Conservation (phyloP, 2,329 filamentous ascomycete genomes). For the Phyllosticta ampelicida region DNA sequence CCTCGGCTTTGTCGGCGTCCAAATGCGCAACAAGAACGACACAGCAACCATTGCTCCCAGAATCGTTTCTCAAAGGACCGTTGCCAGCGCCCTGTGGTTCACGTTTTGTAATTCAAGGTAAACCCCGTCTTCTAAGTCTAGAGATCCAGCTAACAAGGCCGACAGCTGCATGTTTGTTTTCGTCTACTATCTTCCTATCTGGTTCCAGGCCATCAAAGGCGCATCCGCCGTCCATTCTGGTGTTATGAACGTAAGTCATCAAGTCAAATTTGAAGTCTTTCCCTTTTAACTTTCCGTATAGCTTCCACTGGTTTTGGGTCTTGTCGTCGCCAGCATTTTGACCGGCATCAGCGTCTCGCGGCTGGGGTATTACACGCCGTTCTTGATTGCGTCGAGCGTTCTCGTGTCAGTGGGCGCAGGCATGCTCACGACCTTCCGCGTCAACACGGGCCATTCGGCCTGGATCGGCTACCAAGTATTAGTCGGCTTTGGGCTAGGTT, state of each 20-base stretch:
- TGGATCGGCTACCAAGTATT: conserved; percentile 33
- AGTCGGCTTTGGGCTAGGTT: conserved; percentile 33
- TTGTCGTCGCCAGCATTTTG: conserved; percentile 20
- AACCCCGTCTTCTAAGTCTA: background rate
- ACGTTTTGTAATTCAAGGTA: conserved; percentile 17
- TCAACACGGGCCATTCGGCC: conserved; percentile 25
- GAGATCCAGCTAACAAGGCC: background rate
- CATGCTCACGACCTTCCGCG: conserved; percentile 34
- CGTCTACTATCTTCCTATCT: conserved; percentile 37
- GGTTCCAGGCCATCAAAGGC: conserved; percentile 41
- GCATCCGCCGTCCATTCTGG: conserved; percentile 35
- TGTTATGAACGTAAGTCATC: conserved; percentile 21
- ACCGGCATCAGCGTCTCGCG: conserved; percentile 23
- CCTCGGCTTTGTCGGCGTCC: conserved; percentile 31
- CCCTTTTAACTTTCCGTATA: conserved; percentile 14
- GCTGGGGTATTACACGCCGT: conserved; percentile 41
- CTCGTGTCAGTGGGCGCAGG: conserved; percentile 37
- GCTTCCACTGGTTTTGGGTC: conserved; percentile 36
- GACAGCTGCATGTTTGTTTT: conserved; percentile 25
- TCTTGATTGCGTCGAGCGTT: conserved; percentile 33
- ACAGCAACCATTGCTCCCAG: conserved; percentile 28
- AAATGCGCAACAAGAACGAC: conserved; percentile 23
- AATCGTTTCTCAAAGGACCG: conserved; percentile 36
- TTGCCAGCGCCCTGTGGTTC: conserved; percentile 32
- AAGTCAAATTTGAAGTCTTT: background rate